Evolutionary conservation across 1,284 basidiomycete species (phyloP).

Genomic region (Inonotus obliquus): DNA sequence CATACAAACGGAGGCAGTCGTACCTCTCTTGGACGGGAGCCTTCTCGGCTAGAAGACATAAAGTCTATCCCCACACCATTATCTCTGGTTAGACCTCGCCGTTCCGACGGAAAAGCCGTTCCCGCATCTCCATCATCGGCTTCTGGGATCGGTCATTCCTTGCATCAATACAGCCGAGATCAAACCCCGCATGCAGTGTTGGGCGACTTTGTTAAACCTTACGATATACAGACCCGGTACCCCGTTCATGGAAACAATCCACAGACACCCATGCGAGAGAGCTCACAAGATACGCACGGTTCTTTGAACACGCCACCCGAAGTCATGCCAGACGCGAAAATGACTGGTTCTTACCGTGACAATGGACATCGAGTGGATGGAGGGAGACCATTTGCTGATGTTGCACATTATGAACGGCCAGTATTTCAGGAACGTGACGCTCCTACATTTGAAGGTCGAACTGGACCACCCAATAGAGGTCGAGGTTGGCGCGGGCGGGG

Average conservation of each 20-base stretch:
- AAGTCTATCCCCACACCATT: background rate
- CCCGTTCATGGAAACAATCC: background rate
- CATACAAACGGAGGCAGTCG: background rate
- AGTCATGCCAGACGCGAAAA: background rate
- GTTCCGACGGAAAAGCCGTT: slow-evolving; percentile 3
- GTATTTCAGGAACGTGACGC: background rate
- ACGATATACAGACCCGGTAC: background rate
- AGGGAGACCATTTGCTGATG: background rate
- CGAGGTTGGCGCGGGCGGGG: slow-evolving; percentile 18
- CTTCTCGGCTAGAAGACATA: background rate
- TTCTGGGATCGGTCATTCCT: background rate
- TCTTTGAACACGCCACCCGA: background rate
- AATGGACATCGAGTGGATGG: background rate
- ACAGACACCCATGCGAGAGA: background rate
- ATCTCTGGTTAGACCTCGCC: background rate
- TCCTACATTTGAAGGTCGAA: slow-evolving; percentile 2
- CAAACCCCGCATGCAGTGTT: background rate
- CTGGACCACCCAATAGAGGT: slow-evolving; percentile 2
- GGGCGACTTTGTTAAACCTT: background rate
- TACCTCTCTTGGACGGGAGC: background rate
- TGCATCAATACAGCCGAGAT: background rate
- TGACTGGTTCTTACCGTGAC: slow-evolving; percentile 1
- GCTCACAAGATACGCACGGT: background rate
- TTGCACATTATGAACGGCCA: slow-evolving; percentile 3
- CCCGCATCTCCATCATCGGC: background rate